Evolutionary conservation across 2,329 filamentous ascomycete genomes (phyloP).

Genomic region (Beauveria sp.): DNA sequence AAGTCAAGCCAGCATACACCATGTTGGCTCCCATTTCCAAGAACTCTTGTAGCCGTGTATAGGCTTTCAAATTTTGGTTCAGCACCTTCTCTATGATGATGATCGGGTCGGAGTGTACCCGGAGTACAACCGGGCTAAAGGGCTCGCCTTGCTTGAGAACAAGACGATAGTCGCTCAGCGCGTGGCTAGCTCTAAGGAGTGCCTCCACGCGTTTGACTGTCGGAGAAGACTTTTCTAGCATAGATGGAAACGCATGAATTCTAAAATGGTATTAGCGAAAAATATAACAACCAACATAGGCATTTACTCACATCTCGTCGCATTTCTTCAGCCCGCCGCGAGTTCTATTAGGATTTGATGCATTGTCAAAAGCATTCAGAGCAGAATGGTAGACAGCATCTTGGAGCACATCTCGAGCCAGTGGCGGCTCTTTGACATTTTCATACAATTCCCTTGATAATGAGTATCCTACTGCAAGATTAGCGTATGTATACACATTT

Average conservation of each 20-base stretch:
- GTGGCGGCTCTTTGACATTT: slow-evolving; percentile 38
- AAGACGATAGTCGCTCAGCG: slow-evolving; percentile 67
- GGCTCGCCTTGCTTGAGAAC: slow-evolving; percentile 73
- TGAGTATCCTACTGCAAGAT: slow-evolving; percentile 42
- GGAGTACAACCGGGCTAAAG: slow-evolving; percentile 69
- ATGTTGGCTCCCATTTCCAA: slow-evolving; percentile 62
- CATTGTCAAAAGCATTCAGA: slow-evolving; percentile 69
- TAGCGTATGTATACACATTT: neutral
- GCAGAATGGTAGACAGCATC: slow-evolving; percentile 55
- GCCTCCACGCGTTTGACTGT: slow-evolving; percentile 51
- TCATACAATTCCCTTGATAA: slow-evolving; percentile 58
- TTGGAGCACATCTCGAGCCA: slow-evolving; percentile 45
- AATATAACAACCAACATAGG: neutral
- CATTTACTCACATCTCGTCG: slow-evolving; percentile 56
- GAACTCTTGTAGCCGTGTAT: slow-evolving; percentile 67
- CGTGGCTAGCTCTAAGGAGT: slow-evolving; percentile 65
- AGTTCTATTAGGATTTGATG: slow-evolving; percentile 70
- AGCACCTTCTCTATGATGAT: slow-evolving; percentile 65
- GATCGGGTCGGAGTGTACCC: slow-evolving; percentile 69
- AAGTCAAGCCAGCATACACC: slow-evolving; percentile 47
- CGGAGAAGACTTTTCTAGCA: slow-evolving; percentile 44
- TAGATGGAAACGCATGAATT: slow-evolving; percentile 54
- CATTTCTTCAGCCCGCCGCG: slow-evolving; percentile 72
- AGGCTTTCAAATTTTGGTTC: slow-evolving; percentile 66
- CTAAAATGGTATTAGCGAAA: slow-evolving; percentile 31